Evolutionary conservation across 2,329 filamentous ascomycete genomes (phyloP).

Genomic region (Penicillium janthinellum): DNA sequence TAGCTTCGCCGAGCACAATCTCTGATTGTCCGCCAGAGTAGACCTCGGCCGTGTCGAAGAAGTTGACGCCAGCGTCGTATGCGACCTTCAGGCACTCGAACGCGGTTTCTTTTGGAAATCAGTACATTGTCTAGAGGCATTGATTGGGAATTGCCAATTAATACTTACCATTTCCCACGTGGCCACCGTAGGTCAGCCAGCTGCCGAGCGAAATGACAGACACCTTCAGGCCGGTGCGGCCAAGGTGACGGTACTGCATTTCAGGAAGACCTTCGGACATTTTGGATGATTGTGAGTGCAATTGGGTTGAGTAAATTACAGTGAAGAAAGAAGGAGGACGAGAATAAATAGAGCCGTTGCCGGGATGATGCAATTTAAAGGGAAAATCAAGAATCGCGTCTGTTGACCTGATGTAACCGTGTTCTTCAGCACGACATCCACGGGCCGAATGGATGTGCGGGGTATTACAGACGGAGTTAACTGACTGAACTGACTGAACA

Average conservation of each 20-base stretch:
- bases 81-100: slow-evolving; percentile 54
- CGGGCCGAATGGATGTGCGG: slow-evolving; percentile 17
- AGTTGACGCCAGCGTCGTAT: slow-evolving; percentile 60
- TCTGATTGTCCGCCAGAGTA: slow-evolving; percentile 58
- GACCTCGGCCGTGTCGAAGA: slow-evolving; percentile 58
- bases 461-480: slow-evolving; percentile 6
- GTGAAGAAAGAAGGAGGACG: not conserved
- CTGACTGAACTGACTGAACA: too few relatives aligned
- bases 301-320: not conserved
- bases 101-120: slow-evolving; percentile 28
- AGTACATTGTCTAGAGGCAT: not conserved
- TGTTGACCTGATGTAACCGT: not conserved
- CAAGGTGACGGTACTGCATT: slow-evolving; percentile 67
- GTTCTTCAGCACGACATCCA: not conserved
- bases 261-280: slow-evolving; percentile 27
- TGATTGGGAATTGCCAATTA: not conserved
- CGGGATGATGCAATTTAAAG: not conserved
- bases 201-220: slow-evolving; percentile 69
- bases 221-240: slow-evolving; percentile 71
- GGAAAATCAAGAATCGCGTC: not conserved
- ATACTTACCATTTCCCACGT: slow-evolving; percentile 63
- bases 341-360: not conserved
- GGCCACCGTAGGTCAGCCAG: slow-evolving; percentile 70
- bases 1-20: slow-evolving; percentile 57
- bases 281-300: not conserved